A percentile compares a stretch with the other conserved stretches of the same genome.
Evolutionary conservation across 768 basidiomycete species (phyloP).

Genomic region (Tulasnella sp.): DNA sequence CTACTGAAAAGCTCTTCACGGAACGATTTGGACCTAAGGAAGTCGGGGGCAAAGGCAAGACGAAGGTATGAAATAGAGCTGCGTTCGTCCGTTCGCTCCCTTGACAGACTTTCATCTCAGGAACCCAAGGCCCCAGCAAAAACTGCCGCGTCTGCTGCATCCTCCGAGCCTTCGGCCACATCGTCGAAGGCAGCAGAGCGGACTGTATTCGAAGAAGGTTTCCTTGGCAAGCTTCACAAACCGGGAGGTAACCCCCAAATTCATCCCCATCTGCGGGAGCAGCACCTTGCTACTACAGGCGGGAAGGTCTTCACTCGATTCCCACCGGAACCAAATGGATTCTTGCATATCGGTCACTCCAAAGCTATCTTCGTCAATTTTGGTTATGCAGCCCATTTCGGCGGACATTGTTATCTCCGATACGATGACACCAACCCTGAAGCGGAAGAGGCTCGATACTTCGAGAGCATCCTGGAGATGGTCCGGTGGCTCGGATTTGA

Average conservation of each 20-base stretch:
- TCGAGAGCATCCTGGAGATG: slow-evolving; percentile 93
- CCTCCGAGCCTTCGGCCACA: slow-evolving; percentile 37
- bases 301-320: slow-evolving; percentile 92
- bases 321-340: slow-evolving; percentile 98
- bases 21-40: slow-evolving; percentile 72
- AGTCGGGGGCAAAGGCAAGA: slow-evolving; percentile 45
- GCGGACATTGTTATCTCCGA: slow-evolving; percentile 88
- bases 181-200: slow-evolving; percentile 39
- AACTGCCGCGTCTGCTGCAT: background rate
- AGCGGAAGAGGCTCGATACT: slow-evolving; percentile 93
- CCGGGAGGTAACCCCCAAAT: slow-evolving; percentile 92
- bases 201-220: slow-evolving; percentile 88
- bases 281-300: slow-evolving; percentile 73
- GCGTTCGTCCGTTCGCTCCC: background rate
- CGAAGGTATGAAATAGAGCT: slow-evolving; percentile 49
- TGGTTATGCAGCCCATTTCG: slow-evolving; percentile 92
- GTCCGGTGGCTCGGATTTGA: slow-evolving; percentile 96
- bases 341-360: slow-evolving; percentile 91
- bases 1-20: slow-evolving; percentile 55
- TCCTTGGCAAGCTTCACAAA: slow-evolving; percentile 86
- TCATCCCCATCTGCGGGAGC: slow-evolving; percentile 66
- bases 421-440: slow-evolving; percentile 99
- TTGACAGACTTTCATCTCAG: background rate
- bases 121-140: slow-evolving; percentile 30
- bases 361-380: slow-evolving; percentile 99